phyloP scores from a whole-genome alignment of 1,284 basidiomycete species.

The Ceratobasidium sp. region DNA sequence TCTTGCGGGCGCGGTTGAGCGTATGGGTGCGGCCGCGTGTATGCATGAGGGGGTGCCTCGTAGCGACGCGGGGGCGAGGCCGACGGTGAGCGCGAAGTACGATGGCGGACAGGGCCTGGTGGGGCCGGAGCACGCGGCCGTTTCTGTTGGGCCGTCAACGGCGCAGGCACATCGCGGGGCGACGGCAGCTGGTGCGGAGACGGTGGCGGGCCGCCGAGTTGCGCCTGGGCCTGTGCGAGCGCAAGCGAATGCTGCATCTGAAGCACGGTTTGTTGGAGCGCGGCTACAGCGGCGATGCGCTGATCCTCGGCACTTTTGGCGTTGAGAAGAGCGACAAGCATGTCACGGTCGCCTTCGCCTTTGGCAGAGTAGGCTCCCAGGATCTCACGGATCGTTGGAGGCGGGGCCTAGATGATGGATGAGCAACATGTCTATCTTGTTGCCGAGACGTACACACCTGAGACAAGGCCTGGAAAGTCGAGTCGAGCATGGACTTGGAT shows the following conservation, averaged over 20 bases:
- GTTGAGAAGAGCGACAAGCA: slow-evolving; percentile 85
- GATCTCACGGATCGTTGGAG: slow-evolving; percentile 82
- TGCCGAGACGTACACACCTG: slow-evolving; percentile 51
- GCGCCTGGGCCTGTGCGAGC: slow-evolving; percentile 23
- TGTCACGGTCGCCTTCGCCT: slow-evolving; percentile 88
- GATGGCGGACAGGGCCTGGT: slow-evolving; percentile 1
- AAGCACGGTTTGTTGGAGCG: slow-evolving; percentile 71
- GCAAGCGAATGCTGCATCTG: slow-evolving; percentile 60
- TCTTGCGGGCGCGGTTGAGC: background rate
- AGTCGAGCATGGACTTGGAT: slow-evolving; percentile 51
- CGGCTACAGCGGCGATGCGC: slow-evolving; percentile 72
- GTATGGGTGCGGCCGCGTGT: slow-evolving; percentile 12
- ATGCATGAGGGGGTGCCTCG: background rate
- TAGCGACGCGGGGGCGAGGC: background rate
- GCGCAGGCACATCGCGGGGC: slow-evolving; percentile 10
- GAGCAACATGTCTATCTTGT: slow-evolving; percentile 41
- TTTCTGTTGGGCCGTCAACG: background rate
- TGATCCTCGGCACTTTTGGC: slow-evolving; percentile 91
- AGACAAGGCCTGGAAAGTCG: slow-evolving; percentile 58
- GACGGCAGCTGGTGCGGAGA: slow-evolving; percentile 3
- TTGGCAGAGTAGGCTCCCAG: slow-evolving; percentile 80
- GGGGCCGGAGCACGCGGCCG: background rate
- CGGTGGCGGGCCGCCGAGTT: background rate
- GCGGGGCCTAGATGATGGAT: slow-evolving; percentile 60
- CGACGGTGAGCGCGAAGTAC: slow-evolving; percentile 9